Percentiles rank a stretch among this genome's conserved stretches.
These are phyloP conservation scores for Spergularia azorica DNA, from an alignment of 179 eudicot species.

Conservation along the genomic window DNA sequence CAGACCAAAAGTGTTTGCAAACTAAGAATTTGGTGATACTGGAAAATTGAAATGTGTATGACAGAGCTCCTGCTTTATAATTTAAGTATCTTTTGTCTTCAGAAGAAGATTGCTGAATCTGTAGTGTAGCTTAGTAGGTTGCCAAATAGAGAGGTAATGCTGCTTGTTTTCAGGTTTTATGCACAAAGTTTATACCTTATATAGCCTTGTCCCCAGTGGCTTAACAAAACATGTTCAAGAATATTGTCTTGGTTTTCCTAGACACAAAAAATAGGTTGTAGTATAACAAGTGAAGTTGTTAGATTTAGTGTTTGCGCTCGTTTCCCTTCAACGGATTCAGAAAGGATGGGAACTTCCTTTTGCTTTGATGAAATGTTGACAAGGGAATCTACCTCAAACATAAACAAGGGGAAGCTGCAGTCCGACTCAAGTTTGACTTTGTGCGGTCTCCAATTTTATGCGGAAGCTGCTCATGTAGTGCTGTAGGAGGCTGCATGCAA, in stretches of 20 bases:
- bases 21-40: no score
- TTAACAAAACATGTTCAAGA: neutral
- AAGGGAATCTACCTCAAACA: no score
- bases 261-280: no score
- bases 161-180: neutral
- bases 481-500: slow-evolving; percentile 2
- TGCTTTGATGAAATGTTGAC: neutral
- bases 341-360: neutral
- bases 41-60: no score
- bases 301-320: neutral
- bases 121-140: slow-evolving; percentile 11
- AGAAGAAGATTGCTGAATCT: neutral
- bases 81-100: no score
- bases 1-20: no score
- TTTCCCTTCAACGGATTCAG: neutral
- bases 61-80: no score
- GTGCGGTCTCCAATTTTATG: neutral
- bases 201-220: neutral
- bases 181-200: neutral
- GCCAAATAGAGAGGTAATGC: no score
- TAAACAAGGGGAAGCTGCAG: no score
- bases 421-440: neutral
- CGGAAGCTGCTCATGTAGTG: neutral
- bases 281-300: no score
- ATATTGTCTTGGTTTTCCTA: neutral